These are phyloP conservation scores for Flaveria bidentis DNA, from an alignment of 129 eudicot genomes.

Conservation along the genomic window DNA sequence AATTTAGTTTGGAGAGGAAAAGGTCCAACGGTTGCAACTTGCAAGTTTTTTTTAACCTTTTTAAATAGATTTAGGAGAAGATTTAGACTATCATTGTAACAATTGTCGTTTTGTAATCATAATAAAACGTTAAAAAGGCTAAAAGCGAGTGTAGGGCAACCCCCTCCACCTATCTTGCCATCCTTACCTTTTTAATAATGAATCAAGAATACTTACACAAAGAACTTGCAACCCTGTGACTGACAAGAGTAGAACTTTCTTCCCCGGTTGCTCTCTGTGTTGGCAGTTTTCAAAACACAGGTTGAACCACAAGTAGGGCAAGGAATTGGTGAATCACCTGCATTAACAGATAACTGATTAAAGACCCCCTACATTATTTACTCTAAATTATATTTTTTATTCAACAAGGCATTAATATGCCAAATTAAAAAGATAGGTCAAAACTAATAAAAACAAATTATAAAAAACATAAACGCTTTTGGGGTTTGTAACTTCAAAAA, in stretches of 20 bases:
- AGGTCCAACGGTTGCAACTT: background rate
- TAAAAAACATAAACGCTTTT: background rate
- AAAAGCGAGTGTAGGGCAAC: background rate
- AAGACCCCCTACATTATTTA: background rate
- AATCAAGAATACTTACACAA: conserved; percentile 61
- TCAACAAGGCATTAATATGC: background rate
- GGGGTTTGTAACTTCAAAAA: background rate
- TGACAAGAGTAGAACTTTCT: conserved; percentile 78
- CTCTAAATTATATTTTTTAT: background rate
- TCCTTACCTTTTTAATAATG: background rate
- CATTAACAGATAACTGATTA: conserved; percentile 17
- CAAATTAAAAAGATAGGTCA: background rate
- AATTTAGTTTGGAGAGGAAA: background rate
- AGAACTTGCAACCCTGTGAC: conserved; percentile 80
- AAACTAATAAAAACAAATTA: background rate
- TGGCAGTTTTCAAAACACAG: conserved; percentile 73
- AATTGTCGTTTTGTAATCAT: background rate
- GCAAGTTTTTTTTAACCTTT: background rate
- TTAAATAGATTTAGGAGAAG: background rate
- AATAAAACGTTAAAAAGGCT: background rate
- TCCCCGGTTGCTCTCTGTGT: conserved; percentile 84
- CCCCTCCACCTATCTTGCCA: background rate
- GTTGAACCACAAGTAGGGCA: conserved; percentile 71
- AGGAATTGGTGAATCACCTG: conserved; percentile 71
- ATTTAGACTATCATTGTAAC: background rate